phyloP scores from a whole-genome alignment of 495 filamentous ascomycete species.

The Penicillium lagena region DNA sequence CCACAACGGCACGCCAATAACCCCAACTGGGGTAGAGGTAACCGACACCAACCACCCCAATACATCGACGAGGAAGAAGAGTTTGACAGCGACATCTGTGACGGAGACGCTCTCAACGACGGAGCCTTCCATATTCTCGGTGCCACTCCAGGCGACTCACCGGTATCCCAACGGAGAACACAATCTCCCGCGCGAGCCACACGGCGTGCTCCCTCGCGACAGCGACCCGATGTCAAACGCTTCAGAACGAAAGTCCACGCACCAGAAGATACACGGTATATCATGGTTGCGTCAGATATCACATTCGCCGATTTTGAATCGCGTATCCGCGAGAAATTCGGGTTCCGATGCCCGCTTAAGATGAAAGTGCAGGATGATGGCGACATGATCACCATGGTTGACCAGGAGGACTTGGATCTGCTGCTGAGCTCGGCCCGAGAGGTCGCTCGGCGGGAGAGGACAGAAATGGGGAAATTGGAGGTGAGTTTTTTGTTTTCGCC shows the following conservation, averaged over 20 bases:
- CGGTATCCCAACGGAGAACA: constrained; percentile 13
- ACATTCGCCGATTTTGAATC: constrained; percentile 69
- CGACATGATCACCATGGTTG: constrained; percentile 94
- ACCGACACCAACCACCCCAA: constrained; percentile 39
- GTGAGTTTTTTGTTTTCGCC: constrained; percentile 44
- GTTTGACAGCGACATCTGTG: constrained; percentile 60
- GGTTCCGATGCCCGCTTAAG: constrained; percentile 61
- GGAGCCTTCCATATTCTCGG: constrained; percentile 79
- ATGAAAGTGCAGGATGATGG: constrained; percentile 82
- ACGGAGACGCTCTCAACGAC: constrained; percentile 54
- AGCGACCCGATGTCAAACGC: constrained; percentile 41
- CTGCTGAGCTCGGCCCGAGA: constrained; percentile 61
- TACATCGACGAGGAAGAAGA: constrained; percentile 72
- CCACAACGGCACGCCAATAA: constrained; percentile 6
- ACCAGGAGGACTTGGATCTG: constrained; percentile 94
- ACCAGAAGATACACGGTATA: constrained; percentile 84
- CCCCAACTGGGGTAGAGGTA: constrained; percentile 28
- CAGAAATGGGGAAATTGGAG: constrained; percentile 93
- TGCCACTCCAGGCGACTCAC: constrained; percentile 6
- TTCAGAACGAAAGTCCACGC: constrained; percentile 87
- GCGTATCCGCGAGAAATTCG: constrained; percentile 79
- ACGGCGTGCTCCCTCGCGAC: constrained; percentile 22
- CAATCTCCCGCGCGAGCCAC: constrained; percentile 24
- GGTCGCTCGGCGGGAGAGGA: constrained; percentile 62
- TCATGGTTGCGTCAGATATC: constrained; percentile 72